Conservation (phyloP, 331 rosid species). For the Pyracantha coccinea region DNA sequence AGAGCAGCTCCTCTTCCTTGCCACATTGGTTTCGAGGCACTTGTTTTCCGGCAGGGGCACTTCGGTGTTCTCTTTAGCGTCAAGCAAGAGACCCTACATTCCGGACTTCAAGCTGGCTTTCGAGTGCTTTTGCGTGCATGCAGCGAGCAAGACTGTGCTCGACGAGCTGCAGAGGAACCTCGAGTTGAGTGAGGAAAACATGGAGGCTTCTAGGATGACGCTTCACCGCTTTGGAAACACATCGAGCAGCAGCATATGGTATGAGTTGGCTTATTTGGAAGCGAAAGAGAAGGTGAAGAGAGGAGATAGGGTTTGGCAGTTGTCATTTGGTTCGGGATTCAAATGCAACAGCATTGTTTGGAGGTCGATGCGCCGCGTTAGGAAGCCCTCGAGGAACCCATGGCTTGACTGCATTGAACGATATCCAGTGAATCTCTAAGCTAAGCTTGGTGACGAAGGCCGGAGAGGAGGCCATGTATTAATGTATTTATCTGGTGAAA, state of each 20-base stretch:
- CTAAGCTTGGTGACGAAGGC: neutral
- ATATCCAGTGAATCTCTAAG: conserved; percentile 35
- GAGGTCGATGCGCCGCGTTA: conserved; percentile 53
- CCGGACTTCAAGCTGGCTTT: conserved; percentile 92
- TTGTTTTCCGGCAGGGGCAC: conserved; percentile 35
- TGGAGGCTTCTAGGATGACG: conserved; percentile 88
- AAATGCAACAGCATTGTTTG: conserved; percentile 92
- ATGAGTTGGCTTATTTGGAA: conserved; percentile 84
- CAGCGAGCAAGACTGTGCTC: conserved; percentile 68
- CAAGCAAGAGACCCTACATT: conserved; percentile 66
- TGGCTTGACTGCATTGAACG: conserved; percentile 78
- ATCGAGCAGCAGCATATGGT: conserved; percentile 95
- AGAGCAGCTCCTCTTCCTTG: conserved; percentile 82
- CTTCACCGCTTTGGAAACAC: conserved; percentile 90
- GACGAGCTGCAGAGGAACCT: conserved; percentile 86
- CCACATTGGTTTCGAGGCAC: conserved; percentile 61
- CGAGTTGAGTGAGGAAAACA: conserved; percentile 67
- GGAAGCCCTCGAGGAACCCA: conserved; percentile 56
- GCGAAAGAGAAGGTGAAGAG: conserved; percentile 66
- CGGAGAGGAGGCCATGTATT: neutral
- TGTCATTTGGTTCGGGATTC: conserved; percentile 93
- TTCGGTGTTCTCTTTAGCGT: conserved; percentile 2
- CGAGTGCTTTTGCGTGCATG: conserved; percentile 89
- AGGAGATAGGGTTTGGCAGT: conserved; percentile 91
- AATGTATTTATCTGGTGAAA: neutral